Conservation (phyloP, 2,329 filamentous ascomycete genomes). For the Coleophoma cylindrospora region DNA sequence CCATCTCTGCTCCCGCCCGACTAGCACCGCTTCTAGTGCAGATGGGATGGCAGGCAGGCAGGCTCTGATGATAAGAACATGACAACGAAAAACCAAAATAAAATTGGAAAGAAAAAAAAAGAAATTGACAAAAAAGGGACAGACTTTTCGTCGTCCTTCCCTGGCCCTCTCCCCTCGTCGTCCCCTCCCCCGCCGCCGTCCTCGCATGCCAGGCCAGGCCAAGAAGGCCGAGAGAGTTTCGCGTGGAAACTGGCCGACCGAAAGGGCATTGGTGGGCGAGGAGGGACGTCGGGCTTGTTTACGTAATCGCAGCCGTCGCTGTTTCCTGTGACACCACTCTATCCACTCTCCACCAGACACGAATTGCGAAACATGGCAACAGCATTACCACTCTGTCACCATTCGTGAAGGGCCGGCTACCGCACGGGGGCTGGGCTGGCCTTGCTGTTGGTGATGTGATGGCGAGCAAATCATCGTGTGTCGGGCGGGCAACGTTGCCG, state of each 20-base stretch:
- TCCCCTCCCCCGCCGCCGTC: too few species aligned
- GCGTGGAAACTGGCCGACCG: not conserved
- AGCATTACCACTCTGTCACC: too few species aligned
- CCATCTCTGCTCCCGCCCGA: not conserved
- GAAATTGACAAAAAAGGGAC: not conserved
- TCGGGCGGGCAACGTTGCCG: not conserved
- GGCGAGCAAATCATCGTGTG: not conserved
- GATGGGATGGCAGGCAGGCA: not conserved
- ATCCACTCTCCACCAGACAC: not conserved
- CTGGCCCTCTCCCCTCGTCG: too few species aligned
- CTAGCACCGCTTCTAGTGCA: not conserved
- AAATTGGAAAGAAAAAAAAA: not conserved
- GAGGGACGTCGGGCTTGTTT: not conserved
- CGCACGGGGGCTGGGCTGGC: not conserved
- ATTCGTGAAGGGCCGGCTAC: too few species aligned
- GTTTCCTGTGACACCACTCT: not conserved
- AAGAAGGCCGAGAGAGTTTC: too few species aligned
- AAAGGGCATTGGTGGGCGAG: not conserved
- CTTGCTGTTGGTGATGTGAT: not conserved
- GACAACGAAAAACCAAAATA: not conserved
- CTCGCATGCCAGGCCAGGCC: too few species aligned
- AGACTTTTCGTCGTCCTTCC: too few species aligned
- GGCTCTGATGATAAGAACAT: not conserved
- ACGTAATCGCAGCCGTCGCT: not conserved
- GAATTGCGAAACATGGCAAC: not conserved